A percentile compares a stretch with the other conserved stretches of the same genome.
Evolutionary conservation across 805 yeast genomes (phyloP).

Genomic region (Saccharomycopsis sp.): DNA sequence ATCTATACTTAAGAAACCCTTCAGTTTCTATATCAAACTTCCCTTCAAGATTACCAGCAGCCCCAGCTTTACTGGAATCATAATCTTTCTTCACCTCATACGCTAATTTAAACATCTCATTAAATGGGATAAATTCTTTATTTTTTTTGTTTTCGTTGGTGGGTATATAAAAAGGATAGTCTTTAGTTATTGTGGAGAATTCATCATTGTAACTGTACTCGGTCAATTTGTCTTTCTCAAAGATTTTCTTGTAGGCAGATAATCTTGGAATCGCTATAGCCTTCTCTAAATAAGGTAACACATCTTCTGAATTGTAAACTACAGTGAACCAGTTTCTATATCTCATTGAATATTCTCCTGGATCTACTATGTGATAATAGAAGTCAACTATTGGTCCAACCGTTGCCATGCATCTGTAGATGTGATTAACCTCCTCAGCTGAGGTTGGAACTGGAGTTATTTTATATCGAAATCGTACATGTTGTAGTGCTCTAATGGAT

Average conservation of each 20-base stretch:
- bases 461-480: too few relatives aligned
- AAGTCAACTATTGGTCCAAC: slow-evolving; percentile 1
- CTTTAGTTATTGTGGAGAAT: neutral
- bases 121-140: too few relatives aligned
- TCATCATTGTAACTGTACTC: neutral
- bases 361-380: neutral
- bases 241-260: neutral
- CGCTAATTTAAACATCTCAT: too few relatives aligned
- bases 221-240: neutral
- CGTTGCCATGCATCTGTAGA: neutral
- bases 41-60: too few relatives aligned
- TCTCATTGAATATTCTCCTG: slow-evolving; percentile 1
- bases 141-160: too few relatives aligned
- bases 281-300: neutral
- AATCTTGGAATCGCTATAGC: slow-evolving; percentile 3
- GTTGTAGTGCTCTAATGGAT: too few relatives aligned
- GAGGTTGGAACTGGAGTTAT: slow-evolving; percentile 2
- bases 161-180: neutral
- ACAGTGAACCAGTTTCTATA: slow-evolving; percentile 1
- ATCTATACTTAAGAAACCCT: too few relatives aligned
- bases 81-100: too few relatives aligned
- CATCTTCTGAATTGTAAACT: neutral
- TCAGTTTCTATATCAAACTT: too few relatives aligned
- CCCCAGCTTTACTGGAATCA: too few relatives aligned
- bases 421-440: slow-evolving; percentile 5